Evolutionary conservation across 371 early-diverging fungal genomes (phyloP).

Genomic region (Mucor irregularis): DNA sequence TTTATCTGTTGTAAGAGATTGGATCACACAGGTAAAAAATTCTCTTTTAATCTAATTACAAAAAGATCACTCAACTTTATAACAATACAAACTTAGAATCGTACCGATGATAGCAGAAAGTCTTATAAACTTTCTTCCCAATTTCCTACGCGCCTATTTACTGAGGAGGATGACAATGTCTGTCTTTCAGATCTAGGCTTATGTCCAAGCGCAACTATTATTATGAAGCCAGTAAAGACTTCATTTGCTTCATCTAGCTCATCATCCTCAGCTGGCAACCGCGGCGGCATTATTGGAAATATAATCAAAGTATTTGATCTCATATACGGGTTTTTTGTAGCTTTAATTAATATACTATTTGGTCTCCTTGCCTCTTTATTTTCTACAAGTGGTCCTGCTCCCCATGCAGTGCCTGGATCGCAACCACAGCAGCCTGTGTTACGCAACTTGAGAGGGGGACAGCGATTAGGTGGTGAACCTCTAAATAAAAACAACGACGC

Average conservation of each 20-base stretch:
- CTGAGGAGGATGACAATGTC: conserved; percentile 41
- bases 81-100: not conserved
- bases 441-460: conserved; percentile 20
- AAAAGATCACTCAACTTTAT: not conserved
- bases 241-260: not conserved
- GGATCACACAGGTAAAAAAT: conserved; percentile 39
- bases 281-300: conserved; percentile 26
- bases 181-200: conserved; percentile 46
- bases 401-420: not conserved
- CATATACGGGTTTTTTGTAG: conserved; percentile 29
- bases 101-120: conserved; percentile 32
- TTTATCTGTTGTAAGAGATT: conserved; percentile 29
- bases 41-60: not conserved
- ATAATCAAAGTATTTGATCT: conserved; percentile 14
- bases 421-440: conserved; percentile 5
- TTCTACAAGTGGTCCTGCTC: conserved; percentile 9
- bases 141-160: conserved; percentile 48
- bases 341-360: conserved; percentile 19
- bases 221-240: conserved; percentile 47
- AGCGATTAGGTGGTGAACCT: conserved; percentile 22
- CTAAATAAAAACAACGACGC: not conserved
- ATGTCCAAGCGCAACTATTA: conserved; percentile 59
- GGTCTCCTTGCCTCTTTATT: conserved; percentile 25
- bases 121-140: conserved; percentile 44
- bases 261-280: not conserved